Base-by-base conservation (phyloP, 2,329 filamentous ascomycete genomes). In the Ascochyta viciae-villosae region DNA sequence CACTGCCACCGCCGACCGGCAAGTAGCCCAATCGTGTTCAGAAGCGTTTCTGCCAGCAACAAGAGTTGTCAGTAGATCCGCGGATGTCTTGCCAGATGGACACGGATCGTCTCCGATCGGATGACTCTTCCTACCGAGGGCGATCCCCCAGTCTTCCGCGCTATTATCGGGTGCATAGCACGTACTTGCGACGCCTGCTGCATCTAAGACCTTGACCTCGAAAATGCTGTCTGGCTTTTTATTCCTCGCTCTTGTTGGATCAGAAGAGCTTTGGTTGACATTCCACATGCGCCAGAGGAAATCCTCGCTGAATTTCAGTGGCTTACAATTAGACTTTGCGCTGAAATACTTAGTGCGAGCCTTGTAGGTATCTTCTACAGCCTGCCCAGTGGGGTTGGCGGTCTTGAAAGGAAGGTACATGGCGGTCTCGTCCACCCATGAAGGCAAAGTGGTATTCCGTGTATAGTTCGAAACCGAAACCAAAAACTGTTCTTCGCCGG, bases 341-440 rank as follows among this genome's bases (percentile, higher is more conserved):
- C 73, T 71, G 26, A 79, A 65, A 0, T 70, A 74, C 8, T 47
- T 62, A 0, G 78, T 80, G 7, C 50, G 53, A 0, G 69, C 69
- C 38, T 61, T 50, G 44, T 66, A 68, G 0, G 8, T 33, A 10
- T 10, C 29, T 10, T 49, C 34, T 48, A 23, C n/a, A 31, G 13
- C 23, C 2, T 59, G 51, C 4, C 57, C 63, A 16, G 1, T 29
- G 16, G 29, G 58, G 42, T 6, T 33, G 42, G 3, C 2, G n/a
- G 33, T 39, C 10, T 6, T 33, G 38, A 83, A 77, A 0, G 82
- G 80, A 0, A 84, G 60, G 39, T 85, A 87, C 13, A 76, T 81
- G 7, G 73, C 77, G 0, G 76, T 61, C 0, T 67, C 26, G 1
- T 81, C 77, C 0, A 79, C 73, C 84, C 85, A 87, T 0, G 81